Conservation (phyloP, 192 early-diverging fungal genomes). For the Phycomyces nitens region DNA sequence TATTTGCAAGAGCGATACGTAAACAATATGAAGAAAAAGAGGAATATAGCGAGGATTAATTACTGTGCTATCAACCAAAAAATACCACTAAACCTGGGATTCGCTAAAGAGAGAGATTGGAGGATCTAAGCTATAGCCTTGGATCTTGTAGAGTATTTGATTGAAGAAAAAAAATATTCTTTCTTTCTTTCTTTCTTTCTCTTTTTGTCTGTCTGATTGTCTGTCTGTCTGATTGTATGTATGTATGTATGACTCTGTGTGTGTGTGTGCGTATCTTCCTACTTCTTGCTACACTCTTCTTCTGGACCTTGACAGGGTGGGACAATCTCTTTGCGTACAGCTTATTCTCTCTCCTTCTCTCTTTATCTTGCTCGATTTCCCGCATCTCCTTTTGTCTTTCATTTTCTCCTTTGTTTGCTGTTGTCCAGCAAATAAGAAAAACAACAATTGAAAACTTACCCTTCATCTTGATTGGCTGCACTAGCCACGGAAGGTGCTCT, state of each 20-base stretch:
- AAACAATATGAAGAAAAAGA: constrained; percentile 1
- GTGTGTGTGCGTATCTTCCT: too few relatives aligned
- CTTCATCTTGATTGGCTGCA: constrained; percentile 31
- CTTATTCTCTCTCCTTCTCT: constrained; percentile 5
- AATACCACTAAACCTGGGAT: neutral
- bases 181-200: too few relatives aligned
- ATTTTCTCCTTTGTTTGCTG: neutral
- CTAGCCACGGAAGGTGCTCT: constrained; percentile 19
- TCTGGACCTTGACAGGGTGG: too few relatives aligned
- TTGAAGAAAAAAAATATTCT: too few relatives aligned
- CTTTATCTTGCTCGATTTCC: neutral
- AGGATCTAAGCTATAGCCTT: too few relatives aligned
- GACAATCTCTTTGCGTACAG: neutral
- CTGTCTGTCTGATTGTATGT: too few relatives aligned
- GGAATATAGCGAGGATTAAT: neutral
- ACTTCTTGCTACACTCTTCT: too few relatives aligned
- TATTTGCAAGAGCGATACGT: neutral
- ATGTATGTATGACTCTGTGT: too few relatives aligned
- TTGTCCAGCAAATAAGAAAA: neutral
- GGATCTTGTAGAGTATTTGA: too few relatives aligned
- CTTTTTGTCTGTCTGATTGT: too few relatives aligned
- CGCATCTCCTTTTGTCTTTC: neutral
- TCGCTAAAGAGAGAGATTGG: too few relatives aligned
- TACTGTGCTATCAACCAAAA: neutral
- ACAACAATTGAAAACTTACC: constrained; percentile 16